A percentile compares a stretch with the other conserved stretches of the same genome.
These are phyloP conservation scores for Ophiostoma perfectum DNA, from an alignment of 2,329 filamentous ascomycete species.

Conservation along the genomic window DNA sequence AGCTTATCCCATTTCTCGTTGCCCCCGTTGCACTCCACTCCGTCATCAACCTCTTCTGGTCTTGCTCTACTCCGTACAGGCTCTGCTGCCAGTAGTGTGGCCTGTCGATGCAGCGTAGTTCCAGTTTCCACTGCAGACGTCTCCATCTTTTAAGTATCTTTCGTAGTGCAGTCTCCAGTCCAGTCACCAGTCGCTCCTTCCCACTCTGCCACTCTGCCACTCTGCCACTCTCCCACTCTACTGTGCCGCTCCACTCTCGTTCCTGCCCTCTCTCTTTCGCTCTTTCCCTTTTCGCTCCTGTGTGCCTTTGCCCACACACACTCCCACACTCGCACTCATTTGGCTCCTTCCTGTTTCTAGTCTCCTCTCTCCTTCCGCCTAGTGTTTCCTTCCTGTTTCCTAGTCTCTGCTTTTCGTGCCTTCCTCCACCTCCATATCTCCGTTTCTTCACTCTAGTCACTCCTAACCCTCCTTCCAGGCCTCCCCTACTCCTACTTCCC, in stretches of 20 bases:
- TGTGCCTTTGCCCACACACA: slow-evolving; percentile 2
- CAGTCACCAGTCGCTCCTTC: no score
- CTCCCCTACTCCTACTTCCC: neutral
- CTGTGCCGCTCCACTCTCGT: neutral
- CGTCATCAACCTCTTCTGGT: neutral
- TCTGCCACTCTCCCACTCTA: no score
- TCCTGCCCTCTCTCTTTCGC: neutral
- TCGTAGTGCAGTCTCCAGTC: no score
- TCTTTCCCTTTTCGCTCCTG: slow-evolving; percentile 9
- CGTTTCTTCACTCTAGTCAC: neutral
- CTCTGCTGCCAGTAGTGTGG: neutral
- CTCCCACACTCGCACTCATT: neutral
- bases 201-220: no score
- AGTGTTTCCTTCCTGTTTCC: neutral
- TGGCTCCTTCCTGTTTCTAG: slow-evolving; percentile 1
- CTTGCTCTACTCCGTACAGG: no score
- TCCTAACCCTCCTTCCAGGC: neutral
- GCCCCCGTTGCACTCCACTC: neutral
- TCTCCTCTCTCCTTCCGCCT: neutral
- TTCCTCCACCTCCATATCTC: neutral
- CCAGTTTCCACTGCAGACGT: no score
- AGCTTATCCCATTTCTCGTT: neutral
- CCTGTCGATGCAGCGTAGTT: no score
- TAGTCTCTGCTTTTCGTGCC: neutral
- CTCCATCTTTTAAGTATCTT: no score